Conservation (phyloP, 2,329 filamentous ascomycete species). For the Botrytis fabae region DNA sequence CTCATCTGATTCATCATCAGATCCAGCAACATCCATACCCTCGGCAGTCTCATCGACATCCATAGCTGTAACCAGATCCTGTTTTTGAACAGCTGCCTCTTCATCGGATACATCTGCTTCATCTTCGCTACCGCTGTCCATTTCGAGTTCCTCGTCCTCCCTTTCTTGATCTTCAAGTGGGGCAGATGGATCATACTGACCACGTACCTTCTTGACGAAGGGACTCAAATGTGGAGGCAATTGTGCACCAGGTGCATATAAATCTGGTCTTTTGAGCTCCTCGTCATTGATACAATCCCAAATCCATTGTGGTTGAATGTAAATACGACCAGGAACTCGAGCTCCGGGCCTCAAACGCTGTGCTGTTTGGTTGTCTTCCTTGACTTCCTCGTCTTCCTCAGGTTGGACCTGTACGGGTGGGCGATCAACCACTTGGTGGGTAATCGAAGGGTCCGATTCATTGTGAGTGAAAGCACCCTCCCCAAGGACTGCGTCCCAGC, state of each 20-base stretch:
- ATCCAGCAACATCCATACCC: conserved; percentile 41
- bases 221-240: conserved; percentile 94
- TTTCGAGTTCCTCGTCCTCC: conserved; percentile 77
- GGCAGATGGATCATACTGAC: conserved; percentile 87
- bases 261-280: conserved; percentile 79
- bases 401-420: conserved; percentile 64
- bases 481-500: conserved; percentile 89
- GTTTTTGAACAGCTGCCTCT: conserved; percentile 51
- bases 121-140: conserved; percentile 55
- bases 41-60: conserved; percentile 39
- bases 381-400: conserved; percentile 49
- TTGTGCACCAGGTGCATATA: conserved; percentile 86
- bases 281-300: conserved; percentile 97
- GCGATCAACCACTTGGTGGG: conserved; percentile 93
- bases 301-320: conserved; percentile 96
- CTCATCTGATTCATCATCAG: conserved; percentile 44
- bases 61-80: conserved; percentile 37
- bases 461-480: conserved; percentile 90
- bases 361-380: conserved; percentile 61
- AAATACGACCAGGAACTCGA: conserved; percentile 86
- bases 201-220: conserved; percentile 84
- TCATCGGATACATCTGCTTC: conserved; percentile 44
- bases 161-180: conserved; percentile 84
- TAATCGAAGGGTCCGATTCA: conserved; percentile 84
- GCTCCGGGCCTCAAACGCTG: conserved; percentile 62